A percentile compares a stretch with the other conserved stretches of the same genome.
These are phyloP conservation scores for Syzygium aromaticum DNA, from an alignment of 345 rosid species.

Conservation along the genomic window DNA sequence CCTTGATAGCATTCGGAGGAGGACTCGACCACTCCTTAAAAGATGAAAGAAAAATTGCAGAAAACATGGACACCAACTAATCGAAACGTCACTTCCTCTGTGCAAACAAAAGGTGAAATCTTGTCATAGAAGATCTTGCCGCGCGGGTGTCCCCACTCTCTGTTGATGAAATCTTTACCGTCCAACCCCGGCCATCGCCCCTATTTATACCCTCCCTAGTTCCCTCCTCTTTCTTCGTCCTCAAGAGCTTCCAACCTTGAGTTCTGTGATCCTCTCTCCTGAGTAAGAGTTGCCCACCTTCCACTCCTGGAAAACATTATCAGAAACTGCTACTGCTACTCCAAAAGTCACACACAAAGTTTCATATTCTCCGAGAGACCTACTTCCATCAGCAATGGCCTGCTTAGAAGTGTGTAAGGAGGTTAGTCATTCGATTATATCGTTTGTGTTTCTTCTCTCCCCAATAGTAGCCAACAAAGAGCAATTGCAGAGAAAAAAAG, in stretches of 20 bases:
- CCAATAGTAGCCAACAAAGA: background rate
- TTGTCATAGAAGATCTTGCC: conserved; percentile 13
- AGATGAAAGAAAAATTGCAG: background rate
- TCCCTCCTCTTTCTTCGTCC: conserved; percentile 1
- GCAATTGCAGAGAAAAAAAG: background rate
- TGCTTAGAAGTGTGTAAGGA: conserved; percentile 46
- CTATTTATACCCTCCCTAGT: conserved; percentile 36
- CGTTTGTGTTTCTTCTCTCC: background rate
- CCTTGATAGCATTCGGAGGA: background rate
- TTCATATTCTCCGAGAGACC: background rate
- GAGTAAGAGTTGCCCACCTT: background rate
- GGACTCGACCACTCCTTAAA: background rate
- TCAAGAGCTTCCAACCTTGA: background rate
- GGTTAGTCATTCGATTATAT: conserved; percentile 23
- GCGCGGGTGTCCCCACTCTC: conserved; percentile 14
- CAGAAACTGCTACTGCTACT: background rate
- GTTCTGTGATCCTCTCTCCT: background rate
- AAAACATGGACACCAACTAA: background rate
- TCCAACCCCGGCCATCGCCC: conserved; percentile 13
- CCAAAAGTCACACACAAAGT: background rate
- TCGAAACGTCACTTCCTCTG: background rate
- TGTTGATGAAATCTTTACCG: conserved; percentile 32
- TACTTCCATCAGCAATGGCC: conserved; percentile 23
- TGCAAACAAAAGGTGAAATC: conserved; percentile 1
- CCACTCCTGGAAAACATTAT: background rate